Conservation (phyloP, 495 filamentous ascomycete genomes). For the Talaromyces stipitatus region DNA sequence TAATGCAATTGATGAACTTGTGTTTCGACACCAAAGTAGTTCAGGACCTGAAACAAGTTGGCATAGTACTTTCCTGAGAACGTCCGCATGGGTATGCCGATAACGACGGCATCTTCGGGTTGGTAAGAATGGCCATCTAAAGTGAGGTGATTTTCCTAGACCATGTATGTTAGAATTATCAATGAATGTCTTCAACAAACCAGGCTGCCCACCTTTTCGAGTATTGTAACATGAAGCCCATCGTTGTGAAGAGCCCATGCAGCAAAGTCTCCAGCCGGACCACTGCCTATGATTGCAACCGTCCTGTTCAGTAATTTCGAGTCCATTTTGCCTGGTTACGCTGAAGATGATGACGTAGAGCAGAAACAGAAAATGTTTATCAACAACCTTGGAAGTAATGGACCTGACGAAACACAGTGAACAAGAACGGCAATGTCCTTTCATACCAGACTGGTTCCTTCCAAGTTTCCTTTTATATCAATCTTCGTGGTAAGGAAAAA, state of each 20-base stretch:
- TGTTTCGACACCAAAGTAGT: not conserved
- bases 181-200: no score
- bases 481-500: no score
- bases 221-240: not conserved
- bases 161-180: not conserved
- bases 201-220: slow-evolving; percentile 1
- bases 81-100: slow-evolving; percentile 1
- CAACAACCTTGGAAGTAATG: no score
- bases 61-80: slow-evolving; percentile 1
- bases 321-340: no score
- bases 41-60: slow-evolving; percentile 1
- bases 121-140: not conserved
- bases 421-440: no score
- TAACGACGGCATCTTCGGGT: not conserved
- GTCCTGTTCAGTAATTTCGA: no score
- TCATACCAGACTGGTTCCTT: no score
- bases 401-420: no score
- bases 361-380: no score
- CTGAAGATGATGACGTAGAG: no score
- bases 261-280: not conserved
- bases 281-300: slow-evolving; percentile 1
- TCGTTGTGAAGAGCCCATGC: not conserved
- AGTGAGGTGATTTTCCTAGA: not conserved
- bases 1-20: not conserved
- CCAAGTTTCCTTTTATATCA: no score